These are phyloP conservation scores for Anaeromyces robustus DNA, from an alignment of 192 early-diverging fungal genomes.

Conservation along the genomic window DNA sequence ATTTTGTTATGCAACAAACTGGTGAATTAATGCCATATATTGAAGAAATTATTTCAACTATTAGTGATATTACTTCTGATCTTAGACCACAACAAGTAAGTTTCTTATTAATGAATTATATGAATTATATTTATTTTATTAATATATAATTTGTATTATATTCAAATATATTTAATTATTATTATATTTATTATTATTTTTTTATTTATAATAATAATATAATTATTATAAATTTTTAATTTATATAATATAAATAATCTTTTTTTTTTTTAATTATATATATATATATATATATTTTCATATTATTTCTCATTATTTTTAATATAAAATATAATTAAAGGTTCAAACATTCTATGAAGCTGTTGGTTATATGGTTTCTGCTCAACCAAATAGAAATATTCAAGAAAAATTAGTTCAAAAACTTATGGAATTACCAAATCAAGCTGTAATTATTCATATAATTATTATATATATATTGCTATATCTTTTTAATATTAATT, in stretches of 20 bases:
- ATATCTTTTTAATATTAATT: too few species aligned
- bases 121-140: not conserved
- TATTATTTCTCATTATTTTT: too few species aligned
- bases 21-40: conserved; percentile 83
- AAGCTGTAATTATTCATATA: conserved; percentile 44
- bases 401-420: conserved; percentile 73
- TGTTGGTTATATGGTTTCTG: conserved; percentile 93
- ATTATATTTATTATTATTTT: too few species aligned
- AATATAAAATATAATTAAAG: conserved; percentile 7
- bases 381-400: conserved; percentile 58
- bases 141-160: not conserved
- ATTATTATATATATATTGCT: too few species aligned
- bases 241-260: too few species aligned
- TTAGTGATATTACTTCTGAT: conserved; percentile 75
- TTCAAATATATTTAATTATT: too few species aligned
- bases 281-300: too few species aligned
- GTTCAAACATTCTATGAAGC: conserved; percentile 98
- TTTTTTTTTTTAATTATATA: too few species aligned
- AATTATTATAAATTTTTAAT: too few species aligned
- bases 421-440: conserved; percentile 81
- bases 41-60: conserved; percentile 79
- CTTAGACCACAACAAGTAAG: conserved; percentile 70
- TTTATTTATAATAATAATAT: too few species aligned
- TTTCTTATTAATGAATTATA: not conserved
- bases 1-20: conserved; percentile 87